Evolutionary conservation across 768 basidiomycete species (phyloP).

Genomic region (Russula compacta): DNA sequence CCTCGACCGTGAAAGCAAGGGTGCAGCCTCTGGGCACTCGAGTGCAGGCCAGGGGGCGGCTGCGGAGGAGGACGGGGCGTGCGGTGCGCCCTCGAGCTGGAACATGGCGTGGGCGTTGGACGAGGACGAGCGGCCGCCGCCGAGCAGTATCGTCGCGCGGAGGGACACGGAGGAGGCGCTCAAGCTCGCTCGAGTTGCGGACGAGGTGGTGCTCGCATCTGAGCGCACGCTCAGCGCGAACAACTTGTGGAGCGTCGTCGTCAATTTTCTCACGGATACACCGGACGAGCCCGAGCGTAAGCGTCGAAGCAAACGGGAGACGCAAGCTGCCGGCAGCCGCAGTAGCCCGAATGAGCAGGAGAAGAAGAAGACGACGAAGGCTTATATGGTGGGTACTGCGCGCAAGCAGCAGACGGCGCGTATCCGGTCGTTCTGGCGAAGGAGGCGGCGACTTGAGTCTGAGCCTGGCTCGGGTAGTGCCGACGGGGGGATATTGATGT

Average conservation of each 20-base stretch:
- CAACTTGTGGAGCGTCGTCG: conserved; percentile 58
- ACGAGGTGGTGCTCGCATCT: conserved; percentile 50
- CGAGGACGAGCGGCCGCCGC: conserved; percentile 73
- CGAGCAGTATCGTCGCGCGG: conserved; percentile 84
- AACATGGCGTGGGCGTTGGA: conserved; percentile 83
- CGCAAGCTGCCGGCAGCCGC: not conserved
- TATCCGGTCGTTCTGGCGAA: not conserved
- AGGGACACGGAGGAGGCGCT: conserved; percentile 79
- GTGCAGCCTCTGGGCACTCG: conserved; percentile 1
- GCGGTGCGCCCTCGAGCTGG: conserved; percentile 48
- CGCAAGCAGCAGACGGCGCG: not conserved
- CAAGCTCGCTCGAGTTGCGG: conserved; percentile 63
- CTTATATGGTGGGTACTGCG: not conserved
- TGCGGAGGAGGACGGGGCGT: conserved; percentile 18
- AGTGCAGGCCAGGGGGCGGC: conserved; percentile 18
- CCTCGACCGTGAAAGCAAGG: conserved; percentile 27
- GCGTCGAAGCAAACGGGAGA: not conserved
- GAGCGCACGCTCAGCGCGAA: conserved; percentile 55
- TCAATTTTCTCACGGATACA: conserved; percentile 51
- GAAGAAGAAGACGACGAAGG: not conserved
- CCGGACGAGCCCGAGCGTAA: conserved; percentile 35
- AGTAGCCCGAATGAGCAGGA: no score
- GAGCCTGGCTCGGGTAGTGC: not conserved
- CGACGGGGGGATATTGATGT: not conserved
- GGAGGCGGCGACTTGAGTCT: not conserved